Conservation (phyloP, 345 rosid genomes). For the Lagerstroemia speciosa region DNA sequence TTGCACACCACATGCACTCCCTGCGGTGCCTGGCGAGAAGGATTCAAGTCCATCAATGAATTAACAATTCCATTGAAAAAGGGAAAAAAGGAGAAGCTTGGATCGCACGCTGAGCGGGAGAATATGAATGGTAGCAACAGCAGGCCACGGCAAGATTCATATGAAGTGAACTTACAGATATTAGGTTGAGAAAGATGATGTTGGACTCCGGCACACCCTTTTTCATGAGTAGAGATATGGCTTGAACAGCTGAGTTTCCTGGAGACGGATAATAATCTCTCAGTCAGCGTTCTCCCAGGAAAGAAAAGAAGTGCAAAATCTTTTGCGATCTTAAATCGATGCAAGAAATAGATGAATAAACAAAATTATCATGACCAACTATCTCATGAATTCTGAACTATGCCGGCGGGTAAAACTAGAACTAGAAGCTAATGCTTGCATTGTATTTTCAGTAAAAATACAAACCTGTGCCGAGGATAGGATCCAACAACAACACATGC, state of each 20-base stretch:
- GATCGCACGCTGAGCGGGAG: too few species aligned
- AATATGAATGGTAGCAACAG: not conserved
- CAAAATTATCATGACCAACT: too few species aligned
- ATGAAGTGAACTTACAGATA: conserved; percentile 88
- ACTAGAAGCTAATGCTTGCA: not conserved
- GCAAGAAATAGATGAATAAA: too few species aligned
- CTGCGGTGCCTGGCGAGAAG: conserved; percentile 72
- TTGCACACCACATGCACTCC: conserved; percentile 96
- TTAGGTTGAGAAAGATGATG: conserved; percentile 94
- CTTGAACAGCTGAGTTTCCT: conserved; percentile 97
- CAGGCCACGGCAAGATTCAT: too few species aligned
- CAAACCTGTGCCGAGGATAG: conserved; percentile 94
- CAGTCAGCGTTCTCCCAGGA: not conserved
- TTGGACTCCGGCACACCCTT: conserved; percentile 90
- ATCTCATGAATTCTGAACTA: not conserved
- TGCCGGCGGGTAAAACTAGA: not conserved
- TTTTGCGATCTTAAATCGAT: not conserved
- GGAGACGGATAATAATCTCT: conserved; percentile 2
- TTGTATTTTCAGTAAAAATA: not conserved
- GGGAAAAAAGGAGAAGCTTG: too few species aligned
- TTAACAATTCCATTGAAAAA: too few species aligned
- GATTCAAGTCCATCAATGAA: not conserved
- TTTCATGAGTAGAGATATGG: conserved; percentile 68
- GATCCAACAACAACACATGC: conserved; percentile 88
- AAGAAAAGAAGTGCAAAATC: too few species aligned